phyloP scores from a whole-genome alignment of 768 basidiomycete species.

The Aureoboletus auriporus region DNA sequence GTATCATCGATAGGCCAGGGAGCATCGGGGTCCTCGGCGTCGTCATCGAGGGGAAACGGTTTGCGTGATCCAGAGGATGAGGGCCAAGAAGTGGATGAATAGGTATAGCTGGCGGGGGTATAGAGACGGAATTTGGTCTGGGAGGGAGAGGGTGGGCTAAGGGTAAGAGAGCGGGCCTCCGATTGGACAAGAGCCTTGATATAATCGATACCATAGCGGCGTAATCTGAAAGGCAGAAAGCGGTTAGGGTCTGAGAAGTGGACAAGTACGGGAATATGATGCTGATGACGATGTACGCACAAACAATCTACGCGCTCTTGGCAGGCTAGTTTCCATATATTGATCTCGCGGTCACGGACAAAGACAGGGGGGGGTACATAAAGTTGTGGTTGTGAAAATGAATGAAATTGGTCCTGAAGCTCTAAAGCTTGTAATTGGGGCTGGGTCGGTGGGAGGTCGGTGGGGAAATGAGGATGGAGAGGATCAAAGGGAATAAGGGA shows the following conservation, averaged over 20 bases:
- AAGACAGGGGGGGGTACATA: conserved; percentile 28
- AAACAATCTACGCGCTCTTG: conserved; percentile 33
- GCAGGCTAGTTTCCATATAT: conserved; percentile 33
- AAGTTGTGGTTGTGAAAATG: conserved; percentile 23
- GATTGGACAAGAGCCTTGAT: conserved; percentile 32
- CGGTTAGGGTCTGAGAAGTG: not conserved
- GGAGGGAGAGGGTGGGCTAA: conserved; percentile 1
- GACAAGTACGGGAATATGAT: no score
- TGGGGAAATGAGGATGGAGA: conserved; percentile 17
- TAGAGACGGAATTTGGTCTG: conserved; percentile 29
- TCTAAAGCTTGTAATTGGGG: conserved; percentile 19
- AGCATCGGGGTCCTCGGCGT: conserved; percentile 10
- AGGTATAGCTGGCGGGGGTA: conserved; percentile 32
- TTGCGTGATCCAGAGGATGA: conserved; percentile 12
- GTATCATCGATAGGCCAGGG: conserved; percentile 21
- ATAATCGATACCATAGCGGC: conserved; percentile 30
- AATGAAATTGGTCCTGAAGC: conserved; percentile 21
- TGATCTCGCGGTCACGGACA: conserved; percentile 32
- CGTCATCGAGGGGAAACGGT: conserved; percentile 12
- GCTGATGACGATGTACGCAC: conserved; percentile 13
- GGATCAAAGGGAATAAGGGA: conserved; percentile 26
- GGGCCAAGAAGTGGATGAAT: conserved; percentile 19
- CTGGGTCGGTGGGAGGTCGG: conserved; percentile 14
- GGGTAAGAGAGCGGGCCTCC: conserved; percentile 16
- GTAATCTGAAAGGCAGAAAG: conserved; percentile 15